A percentile compares a stretch with the other conserved stretches of the same genome.
These are phyloP conservation scores for Aspergillus leporis DNA, from an alignment of 495 filamentous ascomycete species.

Conservation along the genomic window DNA sequence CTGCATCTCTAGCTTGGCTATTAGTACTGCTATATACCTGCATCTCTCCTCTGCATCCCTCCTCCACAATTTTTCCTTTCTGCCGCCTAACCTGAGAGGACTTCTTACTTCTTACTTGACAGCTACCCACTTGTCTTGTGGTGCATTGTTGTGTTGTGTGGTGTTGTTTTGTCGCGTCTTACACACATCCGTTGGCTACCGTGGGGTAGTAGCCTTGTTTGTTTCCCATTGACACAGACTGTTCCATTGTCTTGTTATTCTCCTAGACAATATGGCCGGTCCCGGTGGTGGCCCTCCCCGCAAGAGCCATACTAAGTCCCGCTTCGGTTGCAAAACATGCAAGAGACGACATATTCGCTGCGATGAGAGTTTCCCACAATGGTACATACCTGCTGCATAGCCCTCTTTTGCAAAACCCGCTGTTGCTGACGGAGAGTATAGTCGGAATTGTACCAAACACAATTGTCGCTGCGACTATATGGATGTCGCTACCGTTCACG, in stretches of 20 bases:
- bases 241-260: neutral
- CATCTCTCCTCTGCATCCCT: constrained; percentile 4
- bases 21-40: constrained; percentile 10
- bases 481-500: constrained; percentile 65
- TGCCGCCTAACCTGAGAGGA: neutral
- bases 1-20: constrained; percentile 18
- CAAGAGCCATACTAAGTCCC: constrained; percentile 93
- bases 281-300: constrained; percentile 55
- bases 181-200: constrained; percentile 6
- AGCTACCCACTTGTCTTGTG: neutral
- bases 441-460: constrained; percentile 97
- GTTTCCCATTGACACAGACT: neutral
- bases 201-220: neutral
- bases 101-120: neutral
- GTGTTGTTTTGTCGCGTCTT: neutral
- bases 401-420: neutral
- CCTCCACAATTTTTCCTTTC: neutral
- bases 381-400: constrained; percentile 54
- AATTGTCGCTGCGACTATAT: constrained; percentile 98
- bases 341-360: constrained; percentile 97
- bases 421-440: constrained; percentile 32
- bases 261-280: constrained; percentile 43
- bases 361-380: constrained; percentile 97
- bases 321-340: constrained; percentile 96
- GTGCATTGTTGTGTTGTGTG: too few species aligned